A percentile compares a stretch with the other conserved stretches of the same genome.
phyloP scores from a whole-genome alignment of 306 rosid species.

The Cyamopsis tetragonoloba region DNA sequence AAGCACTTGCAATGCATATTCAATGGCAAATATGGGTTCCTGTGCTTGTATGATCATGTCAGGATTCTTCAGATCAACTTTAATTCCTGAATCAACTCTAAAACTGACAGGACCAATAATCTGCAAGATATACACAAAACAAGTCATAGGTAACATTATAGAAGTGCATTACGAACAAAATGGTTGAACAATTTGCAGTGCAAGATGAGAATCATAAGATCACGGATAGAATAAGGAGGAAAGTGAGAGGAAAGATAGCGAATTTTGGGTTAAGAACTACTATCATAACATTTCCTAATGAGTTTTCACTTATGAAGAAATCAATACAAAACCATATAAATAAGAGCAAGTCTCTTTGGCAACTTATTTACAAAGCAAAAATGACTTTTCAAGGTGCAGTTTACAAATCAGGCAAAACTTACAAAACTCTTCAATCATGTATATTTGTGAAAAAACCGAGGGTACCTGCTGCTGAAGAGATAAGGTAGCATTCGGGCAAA shows the following conservation, averaged over 20 bases:
- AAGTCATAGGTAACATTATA: background rate
- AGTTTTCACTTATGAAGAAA: background rate
- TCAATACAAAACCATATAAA: background rate
- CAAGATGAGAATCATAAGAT: background rate
- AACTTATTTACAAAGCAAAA: background rate
- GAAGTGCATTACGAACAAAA: constrained; percentile 5
- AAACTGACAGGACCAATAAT: constrained; percentile 82
- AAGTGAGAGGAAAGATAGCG: background rate
- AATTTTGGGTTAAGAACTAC: background rate
- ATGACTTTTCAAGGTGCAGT: background rate
- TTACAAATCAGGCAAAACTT: constrained; percentile 2
- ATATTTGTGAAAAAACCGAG: constrained; percentile 20
- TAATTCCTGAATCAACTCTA: constrained; percentile 74
- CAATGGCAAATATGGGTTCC: constrained; percentile 75
- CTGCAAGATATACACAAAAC: constrained; percentile 40
- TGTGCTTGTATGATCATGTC: constrained; percentile 37
- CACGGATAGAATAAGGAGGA: background rate
- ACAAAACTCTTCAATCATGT: background rate
- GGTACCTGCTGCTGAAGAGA: constrained; percentile 96
- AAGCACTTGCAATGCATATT: constrained; percentile 75
- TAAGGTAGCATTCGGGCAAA: constrained; percentile 61
- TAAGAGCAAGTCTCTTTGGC: background rate
- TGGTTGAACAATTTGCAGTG: background rate
- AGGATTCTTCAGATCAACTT: constrained; percentile 52
- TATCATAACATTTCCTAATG: background rate